phyloP scores from a whole-genome alignment of 1,284 basidiomycete species.

The Apiotrichum sp. region DNA sequence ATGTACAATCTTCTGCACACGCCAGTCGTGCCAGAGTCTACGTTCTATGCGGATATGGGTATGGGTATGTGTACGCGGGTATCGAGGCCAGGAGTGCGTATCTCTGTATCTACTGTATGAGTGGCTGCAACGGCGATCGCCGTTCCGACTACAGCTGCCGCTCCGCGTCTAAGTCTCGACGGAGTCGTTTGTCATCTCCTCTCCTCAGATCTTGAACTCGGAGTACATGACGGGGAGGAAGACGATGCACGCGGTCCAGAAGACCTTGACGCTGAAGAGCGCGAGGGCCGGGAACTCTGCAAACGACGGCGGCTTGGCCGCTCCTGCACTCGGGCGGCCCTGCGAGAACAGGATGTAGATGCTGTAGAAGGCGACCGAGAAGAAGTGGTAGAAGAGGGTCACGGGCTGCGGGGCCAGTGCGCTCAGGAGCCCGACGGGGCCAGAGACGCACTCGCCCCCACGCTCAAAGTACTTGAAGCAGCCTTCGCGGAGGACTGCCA shows the following conservation, averaged over 20 bases:
- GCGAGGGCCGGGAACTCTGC: conserved; percentile 59
- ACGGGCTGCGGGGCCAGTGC: conserved; percentile 65
- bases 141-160: too few relatives aligned
- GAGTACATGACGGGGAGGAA: conserved; percentile 79
- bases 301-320: conserved; percentile 45
- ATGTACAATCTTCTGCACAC: too few relatives aligned
- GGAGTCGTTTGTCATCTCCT: too few relatives aligned
- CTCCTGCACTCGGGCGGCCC: too few relatives aligned
- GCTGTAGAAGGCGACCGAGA: conserved; percentile 87
- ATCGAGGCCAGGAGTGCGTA: too few relatives aligned
- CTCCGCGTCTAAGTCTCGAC: too few relatives aligned
- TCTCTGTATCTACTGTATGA: too few relatives aligned
- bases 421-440: conserved; percentile 79
- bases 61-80: too few relatives aligned
- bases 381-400: conserved; percentile 86
- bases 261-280: conserved; percentile 57
- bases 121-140: too few relatives aligned
- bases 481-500: conserved; percentile 79
- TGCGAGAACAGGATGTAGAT: conserved; percentile 77
- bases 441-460: conserved; percentile 81
- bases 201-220: conserved; percentile 54
- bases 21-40: too few relatives aligned
- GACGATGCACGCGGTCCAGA: conserved; percentile 81
- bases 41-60: too few relatives aligned
- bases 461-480: conserved; percentile 98